A percentile compares a stretch with the other conserved stretches of the same genome.
Conservation (phyloP, 139 green algal species). For the Deuterostichococcus epilithicus region DNA sequence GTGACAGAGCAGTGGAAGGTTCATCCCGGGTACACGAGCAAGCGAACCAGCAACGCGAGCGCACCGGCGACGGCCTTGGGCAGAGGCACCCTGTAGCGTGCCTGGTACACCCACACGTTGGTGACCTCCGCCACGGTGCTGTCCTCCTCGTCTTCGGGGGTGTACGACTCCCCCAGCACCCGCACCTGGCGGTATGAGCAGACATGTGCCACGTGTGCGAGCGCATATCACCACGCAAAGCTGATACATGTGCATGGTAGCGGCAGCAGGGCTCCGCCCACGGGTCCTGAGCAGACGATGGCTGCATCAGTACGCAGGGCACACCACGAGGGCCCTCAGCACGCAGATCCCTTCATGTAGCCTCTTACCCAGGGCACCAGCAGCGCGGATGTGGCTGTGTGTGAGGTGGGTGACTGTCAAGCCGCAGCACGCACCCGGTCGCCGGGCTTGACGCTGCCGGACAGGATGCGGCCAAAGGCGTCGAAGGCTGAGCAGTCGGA, state of each 20-base stretch:
- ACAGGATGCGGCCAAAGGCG: constrained; percentile 87
- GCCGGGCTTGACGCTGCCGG: constrained; percentile 78
- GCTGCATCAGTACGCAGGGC: neutral
- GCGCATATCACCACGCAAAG: too few species aligned
- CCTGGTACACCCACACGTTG: constrained; percentile 72
- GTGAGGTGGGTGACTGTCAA: neutral
- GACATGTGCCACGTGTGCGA: neutral
- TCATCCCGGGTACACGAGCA: neutral
- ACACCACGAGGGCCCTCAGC: neutral
- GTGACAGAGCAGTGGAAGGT: neutral
- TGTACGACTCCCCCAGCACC: constrained; percentile 84
- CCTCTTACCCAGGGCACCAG: too few species aligned
- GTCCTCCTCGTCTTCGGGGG: constrained; percentile 98
- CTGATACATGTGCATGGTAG: too few species aligned
- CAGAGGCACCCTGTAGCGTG: constrained; percentile 83
- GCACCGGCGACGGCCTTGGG: constrained; percentile 60
- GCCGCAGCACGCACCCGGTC: constrained; percentile 56
- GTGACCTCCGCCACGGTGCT: constrained; percentile 60
- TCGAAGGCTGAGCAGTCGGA: constrained; percentile 81
- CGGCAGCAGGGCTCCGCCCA: too few species aligned
- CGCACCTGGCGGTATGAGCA: constrained; percentile 40
- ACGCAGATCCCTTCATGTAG: too few species aligned
- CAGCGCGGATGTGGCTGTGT: too few species aligned
- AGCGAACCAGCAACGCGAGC: neutral
- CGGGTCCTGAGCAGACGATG: too few species aligned